Evolutionary conservation across 352 stramenopile genomes (phyloP).

Genomic region (Phytophthora pini): DNA sequence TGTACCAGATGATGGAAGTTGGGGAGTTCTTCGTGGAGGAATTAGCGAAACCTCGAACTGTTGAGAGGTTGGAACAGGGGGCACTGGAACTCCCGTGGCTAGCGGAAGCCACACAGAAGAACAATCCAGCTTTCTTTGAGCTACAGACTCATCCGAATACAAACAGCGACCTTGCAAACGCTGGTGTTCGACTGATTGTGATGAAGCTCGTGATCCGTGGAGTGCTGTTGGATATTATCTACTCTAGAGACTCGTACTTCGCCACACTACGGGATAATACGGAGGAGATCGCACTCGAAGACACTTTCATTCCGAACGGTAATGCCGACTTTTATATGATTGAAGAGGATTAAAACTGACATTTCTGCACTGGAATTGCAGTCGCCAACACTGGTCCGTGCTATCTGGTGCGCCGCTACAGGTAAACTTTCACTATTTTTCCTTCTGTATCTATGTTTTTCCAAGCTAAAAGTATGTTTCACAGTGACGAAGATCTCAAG

Average conservation of each 20-base stretch:
- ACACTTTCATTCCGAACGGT: slow-evolving; percentile 71
- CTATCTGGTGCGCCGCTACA: slow-evolving; percentile 61
- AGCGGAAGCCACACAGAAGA: slow-evolving; percentile 32
- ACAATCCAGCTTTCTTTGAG: slow-evolving; percentile 65
- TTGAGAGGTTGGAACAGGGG: slow-evolving; percentile 52
- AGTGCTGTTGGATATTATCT: slow-evolving; percentile 69
- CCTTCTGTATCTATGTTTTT: not conserved
- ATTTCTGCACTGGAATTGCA: slow-evolving; percentile 10
- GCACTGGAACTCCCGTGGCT: slow-evolving; percentile 63
- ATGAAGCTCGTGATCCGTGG: slow-evolving; percentile 77
- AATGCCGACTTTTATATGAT: not conserved
- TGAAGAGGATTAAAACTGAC: not conserved
- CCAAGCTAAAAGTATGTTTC: not conserved
- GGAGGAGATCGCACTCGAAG: slow-evolving; percentile 62
- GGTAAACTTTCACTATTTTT: slow-evolving; percentile 18
- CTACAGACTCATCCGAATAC: slow-evolving; percentile 58
- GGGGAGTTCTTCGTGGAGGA: slow-evolving; percentile 75
- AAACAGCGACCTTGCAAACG: slow-evolving; percentile 41
- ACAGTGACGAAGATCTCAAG: slow-evolving; percentile 66
- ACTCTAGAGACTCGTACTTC: slow-evolving; percentile 69
- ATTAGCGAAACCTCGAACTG: slow-evolving; percentile 63
- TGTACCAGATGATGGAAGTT: slow-evolving; percentile 77
- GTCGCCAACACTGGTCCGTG: slow-evolving; percentile 60
- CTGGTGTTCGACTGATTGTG: slow-evolving; percentile 59
- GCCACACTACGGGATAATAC: slow-evolving; percentile 58